Percentiles rank a stretch among this genome's conserved stretches.
These are phyloP conservation scores for Pseudevernia furfuracea DNA, from an alignment of 495 filamentous ascomycete genomes.

Conservation along the genomic window DNA sequence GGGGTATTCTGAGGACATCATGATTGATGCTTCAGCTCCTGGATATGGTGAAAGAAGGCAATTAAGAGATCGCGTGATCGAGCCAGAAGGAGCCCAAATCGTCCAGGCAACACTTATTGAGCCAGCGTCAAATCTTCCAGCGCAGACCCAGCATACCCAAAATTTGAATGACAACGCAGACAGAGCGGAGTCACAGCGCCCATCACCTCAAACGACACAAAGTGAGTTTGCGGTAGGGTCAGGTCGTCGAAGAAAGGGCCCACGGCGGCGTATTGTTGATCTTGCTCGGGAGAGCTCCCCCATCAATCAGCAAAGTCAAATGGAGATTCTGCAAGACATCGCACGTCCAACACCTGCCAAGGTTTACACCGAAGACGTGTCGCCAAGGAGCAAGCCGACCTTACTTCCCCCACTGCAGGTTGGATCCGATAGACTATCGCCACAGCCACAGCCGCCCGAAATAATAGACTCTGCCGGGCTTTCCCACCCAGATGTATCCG, in stretches of 20 bases:
- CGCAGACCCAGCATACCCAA: slow-evolving; percentile 33
- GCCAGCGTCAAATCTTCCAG: slow-evolving; percentile 22
- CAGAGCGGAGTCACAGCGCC: background rate
- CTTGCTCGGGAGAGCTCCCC: slow-evolving; percentile 49
- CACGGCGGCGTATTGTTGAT: slow-evolving; percentile 75
- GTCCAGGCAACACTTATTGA: slow-evolving; percentile 57
- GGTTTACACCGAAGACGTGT: background rate
- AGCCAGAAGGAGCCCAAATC: slow-evolving; percentile 66
- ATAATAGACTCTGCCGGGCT: background rate
- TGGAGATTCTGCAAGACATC: background rate
- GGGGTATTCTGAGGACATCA: slow-evolving; percentile 82
- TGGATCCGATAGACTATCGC: background rate
- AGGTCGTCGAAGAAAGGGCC: slow-evolving; percentile 42
- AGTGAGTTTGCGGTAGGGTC: slow-evolving; percentile 34
- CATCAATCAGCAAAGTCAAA: slow-evolving; percentile 7
- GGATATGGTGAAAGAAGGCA: slow-evolving; percentile 75
- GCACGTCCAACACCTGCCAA: background rate
- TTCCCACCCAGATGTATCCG: slow-evolving; percentile 8
- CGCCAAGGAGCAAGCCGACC: slow-evolving; percentile 10
- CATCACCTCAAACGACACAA: slow-evolving; percentile 15
- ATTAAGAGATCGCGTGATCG: slow-evolving; percentile 71
- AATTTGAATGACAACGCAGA: slow-evolving; percentile 34
- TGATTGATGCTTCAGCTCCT: slow-evolving; percentile 76
- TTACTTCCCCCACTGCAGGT: slow-evolving; percentile 5
- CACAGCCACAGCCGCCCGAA: background rate